Conservation (phyloP, 306 rosid species). For the Quercus gilva region DNA sequence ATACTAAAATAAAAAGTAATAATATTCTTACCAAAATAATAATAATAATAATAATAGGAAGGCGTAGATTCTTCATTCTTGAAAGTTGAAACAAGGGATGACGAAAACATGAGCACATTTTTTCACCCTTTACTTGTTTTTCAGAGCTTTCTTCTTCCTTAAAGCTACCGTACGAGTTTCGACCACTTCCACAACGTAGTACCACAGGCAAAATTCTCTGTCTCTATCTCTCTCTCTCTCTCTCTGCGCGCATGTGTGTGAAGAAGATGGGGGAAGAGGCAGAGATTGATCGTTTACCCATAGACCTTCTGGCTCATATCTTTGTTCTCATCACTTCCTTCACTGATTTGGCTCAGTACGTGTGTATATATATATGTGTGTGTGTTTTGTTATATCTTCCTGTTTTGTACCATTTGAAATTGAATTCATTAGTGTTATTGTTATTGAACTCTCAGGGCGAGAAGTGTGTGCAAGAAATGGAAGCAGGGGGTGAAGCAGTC, state of each 20-base stretch:
- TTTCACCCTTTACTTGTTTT: background rate
- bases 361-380: background rate
- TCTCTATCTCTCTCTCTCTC: background rate
- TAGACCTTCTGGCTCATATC: conserved; percentile 73
- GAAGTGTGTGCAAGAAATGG: conserved; percentile 92
- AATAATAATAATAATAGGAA: background rate
- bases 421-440: background rate
- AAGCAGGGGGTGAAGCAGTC: conserved; percentile 78
- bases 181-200: conserved; percentile 11
- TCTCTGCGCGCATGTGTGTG: background rate
- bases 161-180: background rate
- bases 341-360: conserved; percentile 95
- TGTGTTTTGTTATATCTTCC: background rate
- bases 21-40: background rate
- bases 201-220: background rate
- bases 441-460: conserved; percentile 48
- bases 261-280: conserved; percentile 45
- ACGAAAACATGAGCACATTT: conserved; percentile 49
- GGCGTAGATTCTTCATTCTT: background rate
- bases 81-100: background rate
- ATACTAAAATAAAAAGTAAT: no score
- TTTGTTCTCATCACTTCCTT: conserved; percentile 62
- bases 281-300: conserved; percentile 80
- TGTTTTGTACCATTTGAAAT: background rate
- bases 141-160: background rate